A percentile compares a stretch with the other conserved stretches of the same genome.
phyloP scores from a whole-genome alignment of 140 eudicot genomes.

The Bidens hawaiensis region DNA sequence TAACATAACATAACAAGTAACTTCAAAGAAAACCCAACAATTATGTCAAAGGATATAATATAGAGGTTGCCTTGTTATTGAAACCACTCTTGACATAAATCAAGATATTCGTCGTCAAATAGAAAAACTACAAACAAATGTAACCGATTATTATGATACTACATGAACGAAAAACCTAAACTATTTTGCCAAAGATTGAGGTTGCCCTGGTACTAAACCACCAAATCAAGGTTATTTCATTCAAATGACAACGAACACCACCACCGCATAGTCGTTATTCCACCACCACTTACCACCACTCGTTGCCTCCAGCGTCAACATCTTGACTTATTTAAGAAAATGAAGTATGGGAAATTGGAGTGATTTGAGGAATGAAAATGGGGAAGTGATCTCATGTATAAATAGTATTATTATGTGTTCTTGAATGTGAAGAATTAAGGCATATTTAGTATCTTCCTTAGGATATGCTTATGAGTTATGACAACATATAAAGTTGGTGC shows the following conservation, averaged over 20 bases:
- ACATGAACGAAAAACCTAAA: slow-evolving; percentile 4
- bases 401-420: slow-evolving; percentile 18
- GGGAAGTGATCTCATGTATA: slow-evolving; percentile 21
- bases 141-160: not conserved
- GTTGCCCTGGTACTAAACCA: slow-evolving; percentile 32
- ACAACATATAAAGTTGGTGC: slow-evolving; percentile 28
- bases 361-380: slow-evolving; percentile 16
- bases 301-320: not conserved
- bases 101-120: slow-evolving; percentile 1
- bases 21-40: not conserved
- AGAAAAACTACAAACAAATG: not conserved
- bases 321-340: slow-evolving; percentile 10
- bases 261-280: slow-evolving; percentile 4
- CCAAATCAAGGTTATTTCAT: slow-evolving; percentile 17
- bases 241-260: slow-evolving; percentile 18
- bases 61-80: not conserved
- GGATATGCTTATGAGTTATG: slow-evolving; percentile 31
- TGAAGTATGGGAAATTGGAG: not conserved
- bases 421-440: slow-evolving; percentile 21
- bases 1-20: not conserved
- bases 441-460: slow-evolving; percentile 35
- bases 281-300: slow-evolving; percentile 7
- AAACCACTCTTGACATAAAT: slow-evolving; percentile 1
- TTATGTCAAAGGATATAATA: slow-evolving; percentile 6
- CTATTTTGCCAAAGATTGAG: slow-evolving; percentile 32